These are phyloP conservation scores for Podospora australis DNA, from an alignment of 495 filamentous ascomycete genomes.

Conservation along the genomic window DNA sequence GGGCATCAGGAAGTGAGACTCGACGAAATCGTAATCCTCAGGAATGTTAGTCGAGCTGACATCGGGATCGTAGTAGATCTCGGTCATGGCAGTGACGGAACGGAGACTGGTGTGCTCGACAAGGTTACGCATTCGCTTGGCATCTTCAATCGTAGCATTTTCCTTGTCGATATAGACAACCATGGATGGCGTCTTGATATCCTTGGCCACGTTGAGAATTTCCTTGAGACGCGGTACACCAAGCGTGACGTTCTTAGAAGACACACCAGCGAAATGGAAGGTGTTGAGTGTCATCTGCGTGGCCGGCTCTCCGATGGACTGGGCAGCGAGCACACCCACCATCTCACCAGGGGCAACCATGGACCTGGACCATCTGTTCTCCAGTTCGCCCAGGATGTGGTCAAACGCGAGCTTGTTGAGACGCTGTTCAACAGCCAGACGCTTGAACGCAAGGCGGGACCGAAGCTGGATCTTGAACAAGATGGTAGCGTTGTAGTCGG, in stretches of 20 bases:
- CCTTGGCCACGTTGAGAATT: conserved; percentile 93
- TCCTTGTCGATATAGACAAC: conserved; percentile 71
- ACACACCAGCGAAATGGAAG: conserved; percentile 99
- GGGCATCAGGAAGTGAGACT: conserved; percentile 93
- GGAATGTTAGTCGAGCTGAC: conserved; percentile 77
- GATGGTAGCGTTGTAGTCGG: conserved; percentile 77
- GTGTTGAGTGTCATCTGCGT: conserved; percentile 99
- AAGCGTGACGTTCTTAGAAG: conserved; percentile 98
- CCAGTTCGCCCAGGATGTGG: conserved; percentile 85
- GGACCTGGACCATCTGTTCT: conserved; percentile 74
- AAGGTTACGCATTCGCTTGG: conserved; percentile 77
- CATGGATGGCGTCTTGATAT: conserved; percentile 99
- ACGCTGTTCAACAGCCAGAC: conserved; percentile 73
- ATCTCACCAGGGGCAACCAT: conserved; percentile 89
- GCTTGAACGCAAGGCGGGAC: conserved; percentile 85
- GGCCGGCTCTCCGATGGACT: conserved; percentile 97
- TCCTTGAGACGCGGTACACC: conserved; percentile 99
- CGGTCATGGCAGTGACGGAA: conserved; percentile 80
- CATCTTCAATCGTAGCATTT: conserved; percentile 61
- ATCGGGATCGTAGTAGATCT: conserved; percentile 97
- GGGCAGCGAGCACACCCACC: conserved; percentile 95
- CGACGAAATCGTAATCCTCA: conserved; percentile 86
- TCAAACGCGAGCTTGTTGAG: conserved; percentile 90
- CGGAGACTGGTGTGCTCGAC: conserved; percentile 95
- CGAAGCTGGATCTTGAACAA: conserved; percentile 89